A percentile compares a stretch with the other conserved stretches of the same genome.
Evolutionary conservation across 441 rosid genomes (phyloP).

Genomic region (Eutrema salsugineum): DNA sequence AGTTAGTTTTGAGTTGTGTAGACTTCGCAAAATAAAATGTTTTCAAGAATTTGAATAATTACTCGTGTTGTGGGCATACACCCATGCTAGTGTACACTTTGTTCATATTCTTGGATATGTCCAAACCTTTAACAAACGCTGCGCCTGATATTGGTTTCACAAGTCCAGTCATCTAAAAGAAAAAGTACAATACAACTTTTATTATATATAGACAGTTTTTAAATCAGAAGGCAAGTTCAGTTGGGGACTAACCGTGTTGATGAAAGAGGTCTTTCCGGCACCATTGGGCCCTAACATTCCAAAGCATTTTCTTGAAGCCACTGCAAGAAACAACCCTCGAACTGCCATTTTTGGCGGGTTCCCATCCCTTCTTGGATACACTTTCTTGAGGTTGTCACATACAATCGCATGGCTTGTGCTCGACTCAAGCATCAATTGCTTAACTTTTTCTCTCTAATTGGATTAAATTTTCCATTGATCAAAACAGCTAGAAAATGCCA

Average conservation of each 20-base stretch:
- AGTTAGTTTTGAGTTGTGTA: no score
- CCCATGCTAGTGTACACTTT: conserved; percentile 91
- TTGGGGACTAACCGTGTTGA: conserved; percentile 65
- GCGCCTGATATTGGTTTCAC: conserved; percentile 81
- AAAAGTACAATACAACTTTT: neutral
- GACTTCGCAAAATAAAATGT: neutral
- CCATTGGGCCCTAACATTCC: conserved; percentile 99
- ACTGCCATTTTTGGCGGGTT: conserved; percentile 87
- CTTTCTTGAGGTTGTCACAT: conserved; percentile 71
- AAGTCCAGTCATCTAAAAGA: conserved; percentile 86
- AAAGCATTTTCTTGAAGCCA: conserved; percentile 91
- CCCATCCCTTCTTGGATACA: conserved; percentile 87
- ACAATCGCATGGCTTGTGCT: conserved; percentile 56
- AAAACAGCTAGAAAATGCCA: neutral
- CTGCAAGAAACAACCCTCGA: conserved; percentile 77
- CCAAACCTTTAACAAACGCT: conserved; percentile 72
- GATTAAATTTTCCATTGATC: neutral
- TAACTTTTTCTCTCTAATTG: conserved; percentile 71
- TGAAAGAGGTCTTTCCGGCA: conserved; percentile 95
- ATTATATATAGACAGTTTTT: neutral
- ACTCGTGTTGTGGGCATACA: conserved; percentile 98
- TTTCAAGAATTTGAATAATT: conserved; percentile 22
- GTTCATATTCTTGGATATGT: conserved; percentile 71
- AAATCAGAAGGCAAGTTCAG: neutral
- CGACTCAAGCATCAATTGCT: conserved; percentile 56